Conservation (phyloP, 176 grass and related monocot species). For the Oryza rufipogon region DNA sequence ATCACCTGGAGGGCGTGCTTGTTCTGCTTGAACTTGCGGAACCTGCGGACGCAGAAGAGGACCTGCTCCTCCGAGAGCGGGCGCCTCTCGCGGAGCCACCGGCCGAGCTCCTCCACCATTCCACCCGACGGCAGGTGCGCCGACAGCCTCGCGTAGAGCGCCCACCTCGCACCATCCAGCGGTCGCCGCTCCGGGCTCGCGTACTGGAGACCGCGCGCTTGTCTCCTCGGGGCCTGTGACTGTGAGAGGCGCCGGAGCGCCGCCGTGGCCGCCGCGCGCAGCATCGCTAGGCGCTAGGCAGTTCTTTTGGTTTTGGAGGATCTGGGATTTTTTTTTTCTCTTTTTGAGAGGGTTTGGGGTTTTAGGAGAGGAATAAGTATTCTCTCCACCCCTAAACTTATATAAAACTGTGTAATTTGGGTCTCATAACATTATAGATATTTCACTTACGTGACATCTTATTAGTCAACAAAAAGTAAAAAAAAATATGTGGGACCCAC, state of each 20-base stretch:
- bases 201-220: not conserved
- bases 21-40: constrained; percentile 28
- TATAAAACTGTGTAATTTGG: too few relatives aligned
- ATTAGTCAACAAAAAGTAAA: too few relatives aligned
- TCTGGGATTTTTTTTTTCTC: not conserved
- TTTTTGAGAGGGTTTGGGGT: not conserved
- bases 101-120: constrained; percentile 32
- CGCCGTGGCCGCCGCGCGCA: constrained; percentile 17
- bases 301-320: too few relatives aligned
- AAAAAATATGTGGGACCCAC: too few relatives aligned
- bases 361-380: too few relatives aligned
- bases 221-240: not conserved
- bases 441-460: too few relatives aligned
- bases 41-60: constrained; percentile 40
- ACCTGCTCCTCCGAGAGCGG: constrained; percentile 24
- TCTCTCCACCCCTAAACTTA: too few relatives aligned
- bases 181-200: not conserved
- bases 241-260: constrained; percentile 17
- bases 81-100: constrained; percentile 35
- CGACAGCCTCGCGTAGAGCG: constrained; percentile 36
- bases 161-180: not conserved
- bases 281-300: not conserved
- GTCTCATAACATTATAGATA: too few relatives aligned
- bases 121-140: constrained; percentile 18
- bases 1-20: constrained; percentile 50